Evolutionary conservation across 1,139 yeast genomes (phyloP).

Genomic region (Ogataea hybrid): DNA sequence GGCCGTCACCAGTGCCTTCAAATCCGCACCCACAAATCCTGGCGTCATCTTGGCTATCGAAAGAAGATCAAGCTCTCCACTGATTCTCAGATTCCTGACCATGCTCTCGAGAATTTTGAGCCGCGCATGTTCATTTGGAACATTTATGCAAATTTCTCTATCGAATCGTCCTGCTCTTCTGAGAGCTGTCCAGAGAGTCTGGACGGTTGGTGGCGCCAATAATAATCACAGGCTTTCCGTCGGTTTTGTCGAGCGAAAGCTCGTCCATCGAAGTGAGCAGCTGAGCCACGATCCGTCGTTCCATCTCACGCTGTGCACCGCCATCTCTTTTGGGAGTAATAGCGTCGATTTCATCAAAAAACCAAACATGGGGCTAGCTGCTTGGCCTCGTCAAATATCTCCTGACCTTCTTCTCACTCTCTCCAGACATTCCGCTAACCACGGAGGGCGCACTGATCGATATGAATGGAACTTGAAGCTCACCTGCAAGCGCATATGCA

Average conservation of each 20-base stretch:
- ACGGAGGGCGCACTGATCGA: constrained; percentile 93
- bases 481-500: constrained; percentile 96
- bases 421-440: constrained; percentile 99
- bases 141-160: constrained; percentile 81
- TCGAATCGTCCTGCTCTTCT: constrained; percentile 98
- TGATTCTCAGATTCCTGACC: constrained; percentile 63
- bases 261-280: constrained; percentile 93
- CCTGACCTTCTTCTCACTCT: constrained; percentile 93
- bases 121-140: constrained; percentile 86
- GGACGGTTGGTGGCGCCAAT: constrained; percentile 99
- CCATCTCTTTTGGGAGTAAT: constrained; percentile 98
- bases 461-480: constrained; percentile 87
- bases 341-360: constrained; percentile 96
- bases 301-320: constrained; percentile 98
- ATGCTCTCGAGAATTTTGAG: constrained; percentile 72
- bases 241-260: constrained; percentile 79
- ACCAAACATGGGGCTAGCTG: constrained; percentile 86
- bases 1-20: constrained; percentile 90
- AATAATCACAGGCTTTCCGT: constrained; percentile 92
- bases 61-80: constrained; percentile 67
- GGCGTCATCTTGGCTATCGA: constrained; percentile 91
- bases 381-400: constrained; percentile 91
- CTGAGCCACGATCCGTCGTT: constrained; percentile 94
- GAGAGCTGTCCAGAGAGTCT: constrained; percentile 90
- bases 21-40: constrained; percentile 97